phyloP scores from a whole-genome alignment of 345 rosid species.

The Pugionium cornutum region DNA sequence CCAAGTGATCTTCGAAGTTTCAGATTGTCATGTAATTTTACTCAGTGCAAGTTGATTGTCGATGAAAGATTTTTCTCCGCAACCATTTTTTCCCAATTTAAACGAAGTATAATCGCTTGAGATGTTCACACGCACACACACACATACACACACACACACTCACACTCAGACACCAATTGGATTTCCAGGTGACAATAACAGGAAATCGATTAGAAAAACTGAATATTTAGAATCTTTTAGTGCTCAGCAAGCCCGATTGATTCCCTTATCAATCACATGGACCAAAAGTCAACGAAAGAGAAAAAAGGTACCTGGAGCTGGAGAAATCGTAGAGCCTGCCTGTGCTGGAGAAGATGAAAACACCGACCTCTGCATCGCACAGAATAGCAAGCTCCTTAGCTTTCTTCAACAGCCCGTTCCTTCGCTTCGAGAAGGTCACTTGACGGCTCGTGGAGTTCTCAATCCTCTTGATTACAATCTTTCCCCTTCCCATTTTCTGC shows the following conservation, averaged over 20 bases:
- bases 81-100: no score
- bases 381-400: conserved; percentile 37
- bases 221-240: not conserved
- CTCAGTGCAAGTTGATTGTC: not conserved
- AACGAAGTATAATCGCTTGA: no score
- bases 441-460: conserved; percentile 39
- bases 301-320: conserved; percentile 32
- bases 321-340: conserved; percentile 43
- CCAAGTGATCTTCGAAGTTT: not conserved
- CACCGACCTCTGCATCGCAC: conserved; percentile 41
- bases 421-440: conserved; percentile 41
- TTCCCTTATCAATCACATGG: not conserved
- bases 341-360: conserved; percentile 38
- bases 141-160: no score
- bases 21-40: not conserved
- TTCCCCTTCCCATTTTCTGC: conserved; percentile 38
- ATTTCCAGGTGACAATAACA: not conserved
- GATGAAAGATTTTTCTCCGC: no score
- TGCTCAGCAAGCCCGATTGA: not conserved
- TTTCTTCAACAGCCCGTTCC: conserved; percentile 41
- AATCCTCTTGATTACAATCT: conserved; percentile 40
- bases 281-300: conserved; percentile 20
- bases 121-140: no score
- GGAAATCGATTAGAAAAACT: not conserved
- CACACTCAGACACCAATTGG: not conserved